These are phyloP conservation scores for Gloeophyllum trabeum DNA, from an alignment of 768 basidiomycete genomes.

Conservation along the genomic window DNA sequence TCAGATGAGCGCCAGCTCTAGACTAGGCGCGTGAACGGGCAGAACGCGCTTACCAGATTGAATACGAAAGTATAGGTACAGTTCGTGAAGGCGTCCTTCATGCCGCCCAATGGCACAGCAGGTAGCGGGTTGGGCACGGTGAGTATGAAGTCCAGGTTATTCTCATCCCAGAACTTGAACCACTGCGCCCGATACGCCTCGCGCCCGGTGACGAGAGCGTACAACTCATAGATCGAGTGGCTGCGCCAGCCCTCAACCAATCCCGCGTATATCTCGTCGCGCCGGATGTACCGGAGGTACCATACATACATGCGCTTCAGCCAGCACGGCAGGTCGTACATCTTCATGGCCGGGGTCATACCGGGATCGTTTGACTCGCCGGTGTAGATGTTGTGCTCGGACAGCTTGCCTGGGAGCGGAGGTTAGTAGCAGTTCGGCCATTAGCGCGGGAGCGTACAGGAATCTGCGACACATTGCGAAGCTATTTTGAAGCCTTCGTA, in stretches of 20 bases:
- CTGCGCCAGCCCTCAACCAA: constrained; percentile 34
- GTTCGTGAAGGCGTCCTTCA: constrained; percentile 43
- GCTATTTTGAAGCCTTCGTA: constrained; percentile 41
- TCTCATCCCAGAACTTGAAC: constrained; percentile 26
- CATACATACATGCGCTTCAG: constrained; percentile 35
- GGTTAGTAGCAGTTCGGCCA: background rate
- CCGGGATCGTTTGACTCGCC: constrained; percentile 41
- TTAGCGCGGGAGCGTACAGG: constrained; percentile 17
- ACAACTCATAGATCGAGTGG: constrained; percentile 42
- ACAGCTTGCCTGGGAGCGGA: background rate
- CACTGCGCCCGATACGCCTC: constrained; percentile 29
- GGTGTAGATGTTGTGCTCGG: constrained; percentile 17
- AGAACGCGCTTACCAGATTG: constrained; percentile 36
- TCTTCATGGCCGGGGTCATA: constrained; percentile 24
- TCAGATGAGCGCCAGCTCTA: constrained; percentile 1
- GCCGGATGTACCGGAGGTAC: constrained; percentile 39
- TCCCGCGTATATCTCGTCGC: constrained; percentile 41
- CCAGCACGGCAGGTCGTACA: constrained; percentile 34
- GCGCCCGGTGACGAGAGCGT: constrained; percentile 32
- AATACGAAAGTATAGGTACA: constrained; percentile 58
- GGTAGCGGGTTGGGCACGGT: constrained; percentile 54
- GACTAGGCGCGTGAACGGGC: background rate
- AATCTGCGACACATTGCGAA: constrained; percentile 43
- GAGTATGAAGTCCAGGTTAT: constrained; percentile 50
- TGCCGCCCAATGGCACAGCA: constrained; percentile 41